phyloP scores from a whole-genome alignment of 805 yeast species.

The Metschnikowia similis region DNA sequence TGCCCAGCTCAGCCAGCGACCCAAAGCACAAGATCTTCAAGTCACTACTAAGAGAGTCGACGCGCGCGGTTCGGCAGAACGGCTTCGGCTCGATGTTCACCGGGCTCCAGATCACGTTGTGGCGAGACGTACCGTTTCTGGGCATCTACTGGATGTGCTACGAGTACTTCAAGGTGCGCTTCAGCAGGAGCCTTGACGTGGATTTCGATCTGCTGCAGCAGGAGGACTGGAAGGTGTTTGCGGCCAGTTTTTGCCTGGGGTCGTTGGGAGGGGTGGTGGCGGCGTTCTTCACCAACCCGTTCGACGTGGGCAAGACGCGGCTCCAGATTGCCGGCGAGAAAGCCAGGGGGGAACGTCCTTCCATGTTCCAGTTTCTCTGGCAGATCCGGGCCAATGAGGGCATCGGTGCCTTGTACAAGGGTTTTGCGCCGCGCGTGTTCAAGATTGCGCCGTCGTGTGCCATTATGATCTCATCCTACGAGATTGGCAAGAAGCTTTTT shows the following conservation, averaged over 20 bases:
- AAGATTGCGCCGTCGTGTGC: conserved; percentile 98
- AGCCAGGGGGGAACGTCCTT: conserved; percentile 25
- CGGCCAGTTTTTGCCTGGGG: conserved; percentile 73
- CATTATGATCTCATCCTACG: conserved; percentile 95
- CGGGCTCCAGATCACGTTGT: conserved; percentile 82
- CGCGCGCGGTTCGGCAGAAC: conserved; percentile 42
- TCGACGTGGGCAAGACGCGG: conserved; percentile 95
- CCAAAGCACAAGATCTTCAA: conserved; percentile 29
- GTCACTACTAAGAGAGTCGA: conserved; percentile 52
- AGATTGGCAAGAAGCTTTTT: conserved; percentile 66
- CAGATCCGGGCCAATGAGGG: conserved; percentile 74
- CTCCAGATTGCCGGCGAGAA: conserved; percentile 57
- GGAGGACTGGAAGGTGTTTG: conserved; percentile 45
- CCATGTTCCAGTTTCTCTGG: conserved; percentile 66
- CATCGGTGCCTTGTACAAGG: conserved; percentile 76
- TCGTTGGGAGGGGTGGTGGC: conserved; percentile 81
- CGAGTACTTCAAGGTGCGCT: conserved; percentile 44
- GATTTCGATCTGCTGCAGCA: conserved; percentile 17
- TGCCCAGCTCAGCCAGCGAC: conserved; percentile 44
- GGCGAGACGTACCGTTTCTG: conserved; percentile 97
- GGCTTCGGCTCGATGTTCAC: conserved; percentile 72
- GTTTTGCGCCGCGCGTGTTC: conserved; percentile 77
- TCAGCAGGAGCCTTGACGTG: conserved; percentile 20
- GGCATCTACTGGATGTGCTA: conserved; percentile 93
- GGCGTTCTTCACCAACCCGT: conserved; percentile 86